Evolutionary conservation across 139 green algal genomes (phyloP), one percentile per base, ranked within the genome.

Genomic region (Haematococcus lacustris): DNA sequence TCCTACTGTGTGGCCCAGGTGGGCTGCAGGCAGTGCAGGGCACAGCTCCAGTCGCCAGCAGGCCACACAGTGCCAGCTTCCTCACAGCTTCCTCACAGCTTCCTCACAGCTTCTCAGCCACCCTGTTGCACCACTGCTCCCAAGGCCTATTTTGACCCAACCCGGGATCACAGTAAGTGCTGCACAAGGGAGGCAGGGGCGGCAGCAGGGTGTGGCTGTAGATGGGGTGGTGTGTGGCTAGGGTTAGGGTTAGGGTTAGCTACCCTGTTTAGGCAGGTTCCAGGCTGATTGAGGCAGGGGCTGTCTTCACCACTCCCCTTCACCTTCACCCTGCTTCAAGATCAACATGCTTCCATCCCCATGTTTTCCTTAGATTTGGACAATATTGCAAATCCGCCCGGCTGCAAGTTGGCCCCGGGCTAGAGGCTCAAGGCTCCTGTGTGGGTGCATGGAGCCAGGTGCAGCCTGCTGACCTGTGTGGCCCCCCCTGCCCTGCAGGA

Each of bases 1-100:
- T 34, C 84, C 63, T 84, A 66, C 67, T 39, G 3, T 47, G 59
- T 87, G 0, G 30, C 71, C n/a, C 75, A 77, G 79, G 79, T 84
- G 66, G 25, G 73, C n/a, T 61, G 33, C 7, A 32, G 33, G 5
- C 3, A 6, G 33, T 68, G 61, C 61, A 25, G 6, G 21, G 47
- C 47, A n/a, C n/a, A n/a, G n/a, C n/a, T n/a, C n/a, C n/a, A n/a
- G n/a, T n/a, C n/a, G n/a, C n/a, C n/a, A n/a, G n/a, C n/a, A n/a
- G n/a, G n/a, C n/a, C n/a, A n/a, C 47, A 57, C 47, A 28, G 47
- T 28, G 47, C 13, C 47, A 21, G 47, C 21, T 13, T 57, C 13
- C 13, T 21, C 47, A 57, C 13, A 21, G 47, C 13, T 57, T 21
- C 47, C 47, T 57, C 47, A 57, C 21, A 13, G 13, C 47, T n/a